Evolutionary conservation across 2,329 filamentous ascomycete species (phyloP), one percentile per base, ranked within the genome.

Genomic region (Hawksworthiomyces lignivorus): DNA sequence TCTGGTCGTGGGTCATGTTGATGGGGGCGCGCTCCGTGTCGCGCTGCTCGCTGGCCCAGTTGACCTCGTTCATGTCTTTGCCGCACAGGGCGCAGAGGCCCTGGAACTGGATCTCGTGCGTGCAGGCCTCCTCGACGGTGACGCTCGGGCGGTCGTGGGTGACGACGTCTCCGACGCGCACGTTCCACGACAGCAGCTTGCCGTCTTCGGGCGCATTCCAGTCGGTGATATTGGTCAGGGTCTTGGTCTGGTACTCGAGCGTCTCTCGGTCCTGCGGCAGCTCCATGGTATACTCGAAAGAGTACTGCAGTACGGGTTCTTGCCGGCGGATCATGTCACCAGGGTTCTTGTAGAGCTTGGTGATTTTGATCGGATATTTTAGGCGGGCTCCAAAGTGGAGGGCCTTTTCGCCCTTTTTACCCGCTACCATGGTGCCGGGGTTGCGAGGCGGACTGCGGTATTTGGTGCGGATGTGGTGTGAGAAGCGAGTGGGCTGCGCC

Each of bases 1-100:
- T 86, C 57, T 94, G 89, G 60, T 94, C 87, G 64, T 98, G 92
- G 21, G 86, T 83, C 79, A 95, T 94, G 64, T 90, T 90, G 61
- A 98, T 90, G 45, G 84, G 87, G 39, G 92, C 92, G 52, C 90
- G 87, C 49, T 84, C 80, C 3, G 85, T 84, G 60, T 94, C 87
- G 52, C 78, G 76, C 36, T 79, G 70, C 49, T 89, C 82, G 46
- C 81, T 87, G 42, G 87, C 87, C 75, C 87, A 96, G 61, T 81
- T 84, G 53, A 82, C 76, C 72, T 87, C 81, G 41, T 87, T 95
- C 88, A 98, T 95, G 64, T 97, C 89, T 63, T 90, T 87, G 49
- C 92, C 92, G 63, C 92, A 98, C 48, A 89, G 77, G 45, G 81
- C 87, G 65, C 92, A 98, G 51, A 98, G 75, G 33, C 89, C 89